phyloP scores from a whole-genome alignment of 164 flowering plant genomes.

The Tetrastigma voinierianum region DNA sequence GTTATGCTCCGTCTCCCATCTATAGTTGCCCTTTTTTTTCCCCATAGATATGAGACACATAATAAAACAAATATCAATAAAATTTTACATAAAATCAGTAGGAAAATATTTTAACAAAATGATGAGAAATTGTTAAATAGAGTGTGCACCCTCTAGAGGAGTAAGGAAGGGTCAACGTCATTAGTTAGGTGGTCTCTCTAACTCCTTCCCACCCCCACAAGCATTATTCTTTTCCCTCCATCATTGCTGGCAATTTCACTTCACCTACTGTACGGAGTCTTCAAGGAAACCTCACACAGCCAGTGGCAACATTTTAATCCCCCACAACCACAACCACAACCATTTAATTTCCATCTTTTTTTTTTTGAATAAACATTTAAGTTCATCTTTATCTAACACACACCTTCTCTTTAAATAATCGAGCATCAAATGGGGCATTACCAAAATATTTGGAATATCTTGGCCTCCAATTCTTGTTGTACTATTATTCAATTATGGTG shows the following conservation, averaged over 20 bases:
- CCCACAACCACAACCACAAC: no score
- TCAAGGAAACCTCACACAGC: background rate
- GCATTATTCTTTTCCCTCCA: constrained; percentile 7
- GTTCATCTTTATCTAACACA: background rate
- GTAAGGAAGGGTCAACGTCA: background rate
- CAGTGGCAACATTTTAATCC: background rate
- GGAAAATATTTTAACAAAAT: background rate
- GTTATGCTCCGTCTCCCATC: no score
- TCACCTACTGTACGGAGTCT: constrained; percentile 15
- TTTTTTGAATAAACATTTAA: no score
- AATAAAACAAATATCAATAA: no score
- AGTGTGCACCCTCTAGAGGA: background rate
- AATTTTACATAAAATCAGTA: background rate
- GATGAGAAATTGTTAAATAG: background rate
- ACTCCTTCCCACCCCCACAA: background rate
- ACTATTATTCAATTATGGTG: background rate
- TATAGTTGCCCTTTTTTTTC: no score
- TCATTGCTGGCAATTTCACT: constrained; percentile 10
- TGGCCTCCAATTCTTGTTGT: background rate
- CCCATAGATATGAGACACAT: no score
- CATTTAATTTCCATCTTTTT: no score
- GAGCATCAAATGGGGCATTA: no score
- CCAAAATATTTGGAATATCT: background rate
- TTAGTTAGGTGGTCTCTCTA: background rate
- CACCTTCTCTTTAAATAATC: background rate